Evolutionary conservation across 139 green algal species (phyloP).

Genomic region (Chlamydomonas sp.): DNA sequence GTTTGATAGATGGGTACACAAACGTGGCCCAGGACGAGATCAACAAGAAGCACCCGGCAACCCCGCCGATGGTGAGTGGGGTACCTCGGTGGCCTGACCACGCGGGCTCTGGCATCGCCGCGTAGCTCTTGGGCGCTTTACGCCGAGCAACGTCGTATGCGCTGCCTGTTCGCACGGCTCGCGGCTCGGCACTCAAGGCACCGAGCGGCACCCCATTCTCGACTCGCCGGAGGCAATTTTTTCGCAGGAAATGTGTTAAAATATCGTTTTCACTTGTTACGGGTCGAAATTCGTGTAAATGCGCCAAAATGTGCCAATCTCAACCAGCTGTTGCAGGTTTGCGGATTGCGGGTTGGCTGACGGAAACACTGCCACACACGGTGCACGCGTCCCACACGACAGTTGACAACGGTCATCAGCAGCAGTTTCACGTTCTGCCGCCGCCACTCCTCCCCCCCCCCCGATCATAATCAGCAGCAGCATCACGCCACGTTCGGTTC

Average conservation of each 20-base stretch:
- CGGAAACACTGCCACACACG: no score
- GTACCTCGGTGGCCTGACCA: neutral
- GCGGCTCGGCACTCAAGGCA: no score
- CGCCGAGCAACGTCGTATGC: no score
- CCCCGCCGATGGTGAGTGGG: slow-evolving; percentile 50
- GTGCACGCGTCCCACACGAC: neutral
- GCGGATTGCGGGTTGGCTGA: no score
- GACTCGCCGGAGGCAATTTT: no score
- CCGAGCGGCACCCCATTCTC: no score
- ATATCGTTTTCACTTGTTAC: no score
- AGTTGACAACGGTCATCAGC: neutral
- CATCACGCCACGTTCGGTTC: neutral
- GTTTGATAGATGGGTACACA: slow-evolving; percentile 87
- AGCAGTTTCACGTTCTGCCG: neutral
- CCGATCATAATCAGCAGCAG: neutral
- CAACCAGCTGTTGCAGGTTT: no score
- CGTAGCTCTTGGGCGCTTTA: neutral
- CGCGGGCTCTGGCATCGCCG: neutral
- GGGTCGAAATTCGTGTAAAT: neutral
- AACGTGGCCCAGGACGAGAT: slow-evolving; percentile 85
- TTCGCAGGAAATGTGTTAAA: no score
- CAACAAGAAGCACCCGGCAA: slow-evolving; percentile 59
- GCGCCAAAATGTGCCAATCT: neutral
- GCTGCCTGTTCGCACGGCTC: no score
- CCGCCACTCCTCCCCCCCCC: neutral